Percentiles rank a stretch among this genome's conserved stretches.
Evolutionary conservation across 164 flowering plant genomes (phyloP).

Genomic region (Kalanchoe fedtschenkoi): DNA sequence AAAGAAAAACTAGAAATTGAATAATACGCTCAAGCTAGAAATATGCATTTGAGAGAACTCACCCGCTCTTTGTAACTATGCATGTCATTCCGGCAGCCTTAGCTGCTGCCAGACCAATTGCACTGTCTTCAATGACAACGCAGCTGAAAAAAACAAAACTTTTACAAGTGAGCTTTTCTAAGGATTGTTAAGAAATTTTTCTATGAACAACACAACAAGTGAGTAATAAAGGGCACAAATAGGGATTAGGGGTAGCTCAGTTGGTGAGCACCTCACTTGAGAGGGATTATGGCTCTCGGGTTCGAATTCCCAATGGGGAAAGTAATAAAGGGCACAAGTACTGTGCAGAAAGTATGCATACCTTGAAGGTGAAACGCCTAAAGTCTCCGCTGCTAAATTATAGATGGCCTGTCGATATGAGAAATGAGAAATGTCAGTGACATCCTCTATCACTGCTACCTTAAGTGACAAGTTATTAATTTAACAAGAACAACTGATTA

Average conservation of each 20-base stretch:
- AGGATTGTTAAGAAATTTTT: background rate
- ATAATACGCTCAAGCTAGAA: background rate
- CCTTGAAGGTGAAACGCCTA: constrained; percentile 8
- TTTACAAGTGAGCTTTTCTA: background rate
- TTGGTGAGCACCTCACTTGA: background rate
- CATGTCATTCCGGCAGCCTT: constrained; percentile 98
- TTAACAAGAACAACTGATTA: background rate
- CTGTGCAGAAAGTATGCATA: background rate
- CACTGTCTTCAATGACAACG: constrained; percentile 93
- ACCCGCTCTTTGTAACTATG: constrained; percentile 82
- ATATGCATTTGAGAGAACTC: constrained; percentile 6
- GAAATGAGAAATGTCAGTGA: background rate
- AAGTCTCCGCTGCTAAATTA: constrained; percentile 5
- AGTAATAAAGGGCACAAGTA: background rate
- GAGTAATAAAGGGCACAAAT: background rate
- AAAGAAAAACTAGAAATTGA: background rate
- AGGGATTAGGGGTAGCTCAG: no score
- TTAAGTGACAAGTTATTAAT: background rate
- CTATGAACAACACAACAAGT: background rate
- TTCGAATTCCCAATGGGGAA: background rate
- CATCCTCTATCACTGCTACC: background rate
- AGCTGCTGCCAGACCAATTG: constrained; percentile 91
- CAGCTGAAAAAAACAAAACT: constrained; percentile 34
- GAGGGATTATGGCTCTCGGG: background rate
- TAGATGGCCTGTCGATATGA: background rate